These are phyloP conservation scores for Russula vinacea DNA, from an alignment of 768 basidiomycete genomes.

Conservation along the genomic window DNA sequence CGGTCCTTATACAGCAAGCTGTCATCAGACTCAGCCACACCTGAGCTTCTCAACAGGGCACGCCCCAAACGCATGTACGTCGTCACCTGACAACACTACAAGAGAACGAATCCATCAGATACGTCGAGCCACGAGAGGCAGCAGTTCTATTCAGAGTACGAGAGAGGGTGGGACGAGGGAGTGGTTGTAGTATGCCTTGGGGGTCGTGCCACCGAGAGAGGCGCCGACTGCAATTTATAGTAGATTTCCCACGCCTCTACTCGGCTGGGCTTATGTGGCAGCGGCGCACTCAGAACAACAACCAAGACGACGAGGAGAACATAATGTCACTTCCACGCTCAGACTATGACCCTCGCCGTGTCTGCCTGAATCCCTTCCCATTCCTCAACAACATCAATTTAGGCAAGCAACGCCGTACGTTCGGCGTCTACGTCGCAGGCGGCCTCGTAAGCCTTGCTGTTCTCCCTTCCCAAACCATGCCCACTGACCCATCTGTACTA, in stretches of 20 bases:
- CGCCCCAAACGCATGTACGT: background rate
- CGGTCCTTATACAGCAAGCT: background rate
- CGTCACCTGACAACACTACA: background rate
- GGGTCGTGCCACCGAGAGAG: background rate
- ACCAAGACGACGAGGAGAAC: constrained; percentile 5
- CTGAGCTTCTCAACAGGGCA: background rate
- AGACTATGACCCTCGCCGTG: constrained; percentile 81
- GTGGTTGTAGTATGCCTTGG: background rate
- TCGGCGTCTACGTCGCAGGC: constrained; percentile 89
- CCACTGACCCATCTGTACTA: background rate
- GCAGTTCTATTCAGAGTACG: background rate
- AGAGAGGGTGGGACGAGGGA: no score
- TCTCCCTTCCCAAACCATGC: constrained; percentile 6
- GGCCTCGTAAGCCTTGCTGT: constrained; percentile 66
- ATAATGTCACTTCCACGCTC: constrained; percentile 65
- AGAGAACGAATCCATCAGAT: background rate
- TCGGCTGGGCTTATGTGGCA: background rate
- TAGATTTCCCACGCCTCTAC: constrained; percentile 13
- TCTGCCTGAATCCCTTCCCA: constrained; percentile 86
- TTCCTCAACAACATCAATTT: constrained; percentile 49
- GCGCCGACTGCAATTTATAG: background rate
- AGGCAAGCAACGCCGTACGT: constrained; percentile 72
- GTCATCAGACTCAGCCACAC: constrained; percentile 2
- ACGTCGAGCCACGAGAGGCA: background rate
- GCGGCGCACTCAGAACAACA: background rate